Evolutionary conservation across 202 grass and related monocot species (phyloP), one percentile per base, ranked within the genome.

Genomic region (Hordeum pubiflorum): DNA sequence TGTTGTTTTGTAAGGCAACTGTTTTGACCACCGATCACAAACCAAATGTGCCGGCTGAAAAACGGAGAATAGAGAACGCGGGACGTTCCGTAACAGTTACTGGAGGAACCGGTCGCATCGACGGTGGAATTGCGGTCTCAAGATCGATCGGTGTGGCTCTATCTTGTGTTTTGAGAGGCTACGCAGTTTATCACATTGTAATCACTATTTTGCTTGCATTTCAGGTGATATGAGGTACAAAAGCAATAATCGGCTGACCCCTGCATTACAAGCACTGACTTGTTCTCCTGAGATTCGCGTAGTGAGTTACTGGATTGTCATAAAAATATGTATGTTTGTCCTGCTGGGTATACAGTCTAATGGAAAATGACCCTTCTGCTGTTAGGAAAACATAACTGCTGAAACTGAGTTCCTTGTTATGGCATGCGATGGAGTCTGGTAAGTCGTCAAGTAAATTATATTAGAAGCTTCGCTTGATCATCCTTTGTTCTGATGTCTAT

Each of bases 351-450:
- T 73, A 72, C 32, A 26, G 56, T 40, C 57, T 89, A 11, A 82
- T 72, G 26, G 15, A 78, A 88, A 58, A 65, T 58, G 6, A 14
- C 20, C 6, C 9, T 70, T 81, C 48, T 79, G 13, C 10, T 85
- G 12, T 20, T 60, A 93, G 91, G 75, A 76, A 31, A 26, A 68
- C 12, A 63, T 89, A 61, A 77, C 52, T 73, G 44, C 68, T 67
- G 82, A 87, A 72, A 57, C 64, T 31, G 85, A 90, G 23, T 93
- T 93, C 76, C 78, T 93, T 59, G 27, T 86, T 56, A 59, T 88
- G 75, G 87, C 85, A 83, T 93, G 85, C 83, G 91, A 93, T 90
- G 91, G 91, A 85, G 34, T 93, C 57, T 93, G 91, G 91, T 93
- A 87, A 76, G 81, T 79, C 14, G 56, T 34, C 26, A 59, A 5